Conservation (phyloP, 1,139 yeast genomes). For the Zygosaccharomyces pseudobailii region DNA sequence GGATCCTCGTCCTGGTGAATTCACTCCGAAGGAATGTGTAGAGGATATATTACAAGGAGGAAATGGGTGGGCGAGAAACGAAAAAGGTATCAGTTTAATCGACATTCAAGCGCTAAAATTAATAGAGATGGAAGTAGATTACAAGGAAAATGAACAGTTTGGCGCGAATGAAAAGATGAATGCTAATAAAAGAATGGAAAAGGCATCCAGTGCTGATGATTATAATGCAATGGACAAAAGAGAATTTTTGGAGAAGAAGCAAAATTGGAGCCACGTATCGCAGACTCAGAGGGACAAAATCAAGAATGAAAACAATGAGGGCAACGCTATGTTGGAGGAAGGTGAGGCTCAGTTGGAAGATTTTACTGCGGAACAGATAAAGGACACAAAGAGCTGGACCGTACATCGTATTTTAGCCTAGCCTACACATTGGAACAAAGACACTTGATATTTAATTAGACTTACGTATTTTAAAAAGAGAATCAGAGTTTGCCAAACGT, state of each 20-base stretch:
- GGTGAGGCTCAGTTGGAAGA: constrained; percentile 4
- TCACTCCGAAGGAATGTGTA: constrained; percentile 66
- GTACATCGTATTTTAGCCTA: constrained; percentile 8
- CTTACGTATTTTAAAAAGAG: neutral
- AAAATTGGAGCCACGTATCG: constrained; percentile 12
- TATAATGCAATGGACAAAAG: constrained; percentile 13
- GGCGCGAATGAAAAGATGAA: constrained; percentile 2
- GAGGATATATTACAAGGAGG: constrained; percentile 74
- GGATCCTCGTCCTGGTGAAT: constrained; percentile 74
- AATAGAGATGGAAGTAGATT: constrained; percentile 22
- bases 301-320: neutral
- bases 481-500: neutral
- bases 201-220: constrained; percentile 3
- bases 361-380: constrained; percentile 9
- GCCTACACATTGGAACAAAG: neutral
- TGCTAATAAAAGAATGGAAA: constrained; percentile 3
- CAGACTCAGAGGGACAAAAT: constrained; percentile 5
- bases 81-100: constrained; percentile 39
- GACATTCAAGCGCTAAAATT: constrained; percentile 40
- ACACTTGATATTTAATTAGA: neutral
- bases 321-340: neutral
- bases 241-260: constrained; percentile 15
- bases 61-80: constrained; percentile 58
- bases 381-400: constrained; percentile 17
- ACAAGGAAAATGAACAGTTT: constrained; percentile 10